Percentiles rank a stretch among this genome's conserved stretches.
phyloP scores from a whole-genome alignment of 148 eudicot species.

The Chenopodium formosanum region DNA sequence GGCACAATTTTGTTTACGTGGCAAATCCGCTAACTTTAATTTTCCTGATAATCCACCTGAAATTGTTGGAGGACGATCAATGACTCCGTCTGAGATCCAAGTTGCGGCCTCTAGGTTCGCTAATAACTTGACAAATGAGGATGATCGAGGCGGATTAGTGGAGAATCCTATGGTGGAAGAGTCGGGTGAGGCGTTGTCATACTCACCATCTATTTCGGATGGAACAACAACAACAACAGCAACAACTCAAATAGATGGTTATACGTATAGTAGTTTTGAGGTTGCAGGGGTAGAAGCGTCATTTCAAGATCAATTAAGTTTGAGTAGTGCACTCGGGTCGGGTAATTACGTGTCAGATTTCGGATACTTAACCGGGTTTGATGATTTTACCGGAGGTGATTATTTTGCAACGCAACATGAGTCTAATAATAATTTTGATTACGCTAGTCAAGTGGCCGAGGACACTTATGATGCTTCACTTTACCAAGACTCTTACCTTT shows the following conservation, averaged over 20 bases:
- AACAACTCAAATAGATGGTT: slow-evolving; percentile 22
- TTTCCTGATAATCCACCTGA: slow-evolving; percentile 72
- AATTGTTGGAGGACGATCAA: slow-evolving; percentile 37
- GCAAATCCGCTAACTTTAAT: slow-evolving; percentile 61
- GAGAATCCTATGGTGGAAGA: slow-evolving; percentile 20
- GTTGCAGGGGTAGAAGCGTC: slow-evolving; percentile 31
- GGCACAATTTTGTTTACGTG: slow-evolving; percentile 80
- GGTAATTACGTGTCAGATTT: slow-evolving; percentile 40
- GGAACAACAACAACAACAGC: not conserved
- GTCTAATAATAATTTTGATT: not conserved
- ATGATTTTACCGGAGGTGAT: slow-evolving; percentile 33
- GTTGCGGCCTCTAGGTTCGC: slow-evolving; percentile 59
- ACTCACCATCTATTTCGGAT: slow-evolving; percentile 37
- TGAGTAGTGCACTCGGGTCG: slow-evolving; percentile 30
- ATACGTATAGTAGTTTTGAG: not conserved
- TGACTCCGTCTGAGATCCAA: slow-evolving; percentile 60
- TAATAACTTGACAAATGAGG: not conserved
- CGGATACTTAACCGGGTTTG: slow-evolving; percentile 55
- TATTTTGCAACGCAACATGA: slow-evolving; percentile 33
- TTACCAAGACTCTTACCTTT: slow-evolving; percentile 46
- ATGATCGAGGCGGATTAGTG: too few species aligned
- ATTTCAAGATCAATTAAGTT: slow-evolving; percentile 37
- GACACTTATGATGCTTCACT: slow-evolving; percentile 33
- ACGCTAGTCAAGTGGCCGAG: slow-evolving; percentile 25
- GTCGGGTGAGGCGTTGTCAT: slow-evolving; percentile 24